Conservation (phyloP, 495 filamentous ascomycete species). For the Glonium stellatum region DNA sequence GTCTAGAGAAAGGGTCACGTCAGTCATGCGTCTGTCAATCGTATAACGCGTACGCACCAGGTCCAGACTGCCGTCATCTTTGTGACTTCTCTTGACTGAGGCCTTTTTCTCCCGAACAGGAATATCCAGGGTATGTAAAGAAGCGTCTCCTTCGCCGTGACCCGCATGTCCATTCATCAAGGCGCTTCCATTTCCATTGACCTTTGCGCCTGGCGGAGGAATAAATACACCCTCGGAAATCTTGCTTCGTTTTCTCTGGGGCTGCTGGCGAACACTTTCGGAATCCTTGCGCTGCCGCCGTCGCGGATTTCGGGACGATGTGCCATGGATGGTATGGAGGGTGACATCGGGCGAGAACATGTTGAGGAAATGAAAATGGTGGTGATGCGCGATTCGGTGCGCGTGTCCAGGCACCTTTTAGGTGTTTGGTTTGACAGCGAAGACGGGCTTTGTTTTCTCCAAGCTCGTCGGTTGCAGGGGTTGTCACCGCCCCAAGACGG, state of each 20-base stretch:
- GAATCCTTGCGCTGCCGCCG: slow-evolving; percentile 36
- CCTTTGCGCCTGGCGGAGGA: slow-evolving; percentile 9
- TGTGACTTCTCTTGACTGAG: slow-evolving; percentile 24
- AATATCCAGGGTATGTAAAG: slow-evolving; percentile 24
- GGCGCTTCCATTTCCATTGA: slow-evolving; percentile 23
- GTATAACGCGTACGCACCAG: slow-evolving; percentile 25
- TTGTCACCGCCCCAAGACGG: background rate
- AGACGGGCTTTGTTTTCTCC: background rate
- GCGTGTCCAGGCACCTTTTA: background rate
- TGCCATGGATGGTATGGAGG: slow-evolving; percentile 17
- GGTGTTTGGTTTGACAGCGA: background rate
- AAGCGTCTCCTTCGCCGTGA: slow-evolving; percentile 12
- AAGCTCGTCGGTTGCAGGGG: background rate
- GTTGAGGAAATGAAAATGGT: slow-evolving; percentile 1
- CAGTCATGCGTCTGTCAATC: slow-evolving; percentile 1
- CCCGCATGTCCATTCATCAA: slow-evolving; percentile 30
- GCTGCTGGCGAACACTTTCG: slow-evolving; percentile 29
- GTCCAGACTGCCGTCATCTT: slow-evolving; percentile 32
- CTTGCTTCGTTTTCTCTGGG: slow-evolving; percentile 36
- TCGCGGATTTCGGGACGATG: slow-evolving; percentile 30
- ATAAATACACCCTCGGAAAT: slow-evolving; percentile 30
- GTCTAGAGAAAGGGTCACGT: slow-evolving; percentile 49
- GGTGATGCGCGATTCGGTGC: slow-evolving; percentile 19
- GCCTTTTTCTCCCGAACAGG: slow-evolving; percentile 33
- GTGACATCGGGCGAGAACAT: slow-evolving; percentile 30